These are phyloP conservation scores for Uronychia setigera DNA, from an alignment of 73 alveolate genomes.

Conservation along the genomic window DNA sequence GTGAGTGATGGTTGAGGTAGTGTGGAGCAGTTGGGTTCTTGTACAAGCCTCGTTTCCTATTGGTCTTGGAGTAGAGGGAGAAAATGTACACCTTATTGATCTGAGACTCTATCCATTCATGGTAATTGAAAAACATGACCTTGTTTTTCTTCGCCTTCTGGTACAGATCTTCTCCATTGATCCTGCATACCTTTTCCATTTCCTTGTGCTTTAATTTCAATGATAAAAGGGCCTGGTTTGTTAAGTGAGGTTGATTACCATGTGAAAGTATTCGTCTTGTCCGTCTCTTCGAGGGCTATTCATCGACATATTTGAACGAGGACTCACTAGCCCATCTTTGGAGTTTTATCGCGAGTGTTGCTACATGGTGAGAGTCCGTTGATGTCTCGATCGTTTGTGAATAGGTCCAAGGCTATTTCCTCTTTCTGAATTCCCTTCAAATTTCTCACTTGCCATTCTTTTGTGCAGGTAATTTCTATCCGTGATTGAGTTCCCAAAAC, in stretches of 20 bases:
- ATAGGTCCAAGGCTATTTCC: background rate
- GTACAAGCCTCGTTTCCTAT: background rate
- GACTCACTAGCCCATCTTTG: background rate
- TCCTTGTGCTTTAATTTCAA: background rate
- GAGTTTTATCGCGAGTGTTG: background rate
- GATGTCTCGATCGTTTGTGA: background rate
- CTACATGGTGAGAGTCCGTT: background rate
- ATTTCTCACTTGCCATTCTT: background rate
- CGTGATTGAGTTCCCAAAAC: too few species aligned
- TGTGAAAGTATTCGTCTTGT: background rate
- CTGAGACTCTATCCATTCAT: background rate
- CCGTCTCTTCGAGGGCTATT: background rate
- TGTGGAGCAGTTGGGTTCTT: background rate
- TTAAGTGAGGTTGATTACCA: background rate
- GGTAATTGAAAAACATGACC: background rate
- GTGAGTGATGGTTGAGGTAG: too few species aligned
- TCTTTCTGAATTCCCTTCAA: background rate
- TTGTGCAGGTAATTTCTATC: too few species aligned
- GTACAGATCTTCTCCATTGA: background rate
- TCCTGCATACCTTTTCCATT: background rate
- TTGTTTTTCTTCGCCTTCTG: background rate
- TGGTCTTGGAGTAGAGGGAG: background rate
- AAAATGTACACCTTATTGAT: background rate
- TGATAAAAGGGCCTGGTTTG: background rate
- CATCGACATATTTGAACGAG: background rate